These are phyloP conservation scores for Seiridium unicorne DNA, from an alignment of 2,329 filamentous ascomycete species.

Conservation along the genomic window DNA sequence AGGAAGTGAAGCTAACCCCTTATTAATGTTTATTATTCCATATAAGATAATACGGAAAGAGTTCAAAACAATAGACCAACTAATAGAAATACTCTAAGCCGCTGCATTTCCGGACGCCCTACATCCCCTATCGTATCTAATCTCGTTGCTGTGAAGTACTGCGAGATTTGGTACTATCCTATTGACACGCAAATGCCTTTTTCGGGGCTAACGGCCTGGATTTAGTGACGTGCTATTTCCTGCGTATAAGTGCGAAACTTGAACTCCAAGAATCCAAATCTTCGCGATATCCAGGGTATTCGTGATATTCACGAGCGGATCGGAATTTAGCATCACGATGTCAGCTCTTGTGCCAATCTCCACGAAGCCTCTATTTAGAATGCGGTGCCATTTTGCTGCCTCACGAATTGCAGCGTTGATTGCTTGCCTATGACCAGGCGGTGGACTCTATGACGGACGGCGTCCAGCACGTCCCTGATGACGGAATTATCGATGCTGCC, in stretches of 20 bases:
- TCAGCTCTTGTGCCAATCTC: conserved; percentile 23
- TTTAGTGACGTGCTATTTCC: not conserved
- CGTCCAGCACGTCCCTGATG: conserved; percentile 14
- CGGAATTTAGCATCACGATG: conserved; percentile 22
- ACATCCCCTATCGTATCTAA: no score
- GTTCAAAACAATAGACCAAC: no score
- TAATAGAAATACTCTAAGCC: no score
- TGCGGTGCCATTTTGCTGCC: conserved; percentile 14
- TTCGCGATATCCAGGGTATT: conserved; percentile 21
- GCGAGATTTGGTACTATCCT: no score
- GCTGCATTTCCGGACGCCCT: no score
- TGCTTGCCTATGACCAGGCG: conserved; percentile 11
- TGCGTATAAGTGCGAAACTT: conserved; percentile 8
- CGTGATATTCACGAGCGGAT: conserved; percentile 24
- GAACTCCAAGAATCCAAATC: conserved; percentile 24
- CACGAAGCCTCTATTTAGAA: conserved; percentile 24
- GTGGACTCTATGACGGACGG: conserved; percentile 11
- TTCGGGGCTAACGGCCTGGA: not conserved
- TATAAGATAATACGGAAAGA: no score
- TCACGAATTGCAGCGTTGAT: conserved; percentile 9
- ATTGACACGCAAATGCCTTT: no score
- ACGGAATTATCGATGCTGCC: conserved; percentile 2
- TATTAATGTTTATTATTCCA: no score
- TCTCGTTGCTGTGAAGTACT: no score
- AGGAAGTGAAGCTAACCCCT: no score